Percentiles rank a stretch among this genome's conserved stretches.
Conservation (phyloP, 2,329 filamentous ascomycete genomes). For the Fusarium sp. region DNA sequence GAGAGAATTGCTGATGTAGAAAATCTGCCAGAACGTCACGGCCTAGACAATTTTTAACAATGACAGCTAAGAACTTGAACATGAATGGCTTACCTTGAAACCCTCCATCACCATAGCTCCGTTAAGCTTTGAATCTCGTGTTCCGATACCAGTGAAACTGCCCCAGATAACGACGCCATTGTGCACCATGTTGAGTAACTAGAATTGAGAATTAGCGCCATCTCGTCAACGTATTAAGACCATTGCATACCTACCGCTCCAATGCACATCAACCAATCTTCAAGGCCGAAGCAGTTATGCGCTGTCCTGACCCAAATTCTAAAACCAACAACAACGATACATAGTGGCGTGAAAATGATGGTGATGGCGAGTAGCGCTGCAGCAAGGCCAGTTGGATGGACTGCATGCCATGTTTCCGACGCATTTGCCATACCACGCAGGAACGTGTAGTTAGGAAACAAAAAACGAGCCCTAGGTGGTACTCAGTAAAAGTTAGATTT, state of each 20-base stretch:
- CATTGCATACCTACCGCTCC: slow-evolving; percentile 4
- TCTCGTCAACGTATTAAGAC: no score
- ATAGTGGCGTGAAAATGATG: slow-evolving; percentile 4
- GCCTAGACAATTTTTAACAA: background rate
- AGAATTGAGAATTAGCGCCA: no score
- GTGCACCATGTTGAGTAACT: slow-evolving; percentile 20
- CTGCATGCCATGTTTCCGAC: slow-evolving; percentile 3
- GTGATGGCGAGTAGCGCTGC: slow-evolving; percentile 1
- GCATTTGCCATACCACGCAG: slow-evolving; percentile 3
- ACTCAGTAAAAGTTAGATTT: no score
- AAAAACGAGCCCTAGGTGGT: no score
- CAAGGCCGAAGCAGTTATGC: background rate
- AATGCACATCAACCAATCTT: slow-evolving; percentile 25
- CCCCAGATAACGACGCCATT: slow-evolving; percentile 24
- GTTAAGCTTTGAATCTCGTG: slow-evolving; percentile 9
- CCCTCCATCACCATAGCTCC: slow-evolving; percentile 8
- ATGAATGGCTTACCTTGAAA: background rate
- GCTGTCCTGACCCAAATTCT: slow-evolving; percentile 2
- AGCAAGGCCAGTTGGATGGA: slow-evolving; percentile 15
- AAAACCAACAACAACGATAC: slow-evolving; percentile 4
- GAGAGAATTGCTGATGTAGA: slow-evolving; percentile 11
- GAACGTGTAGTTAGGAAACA: no score
- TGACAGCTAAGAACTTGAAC: rapidly evolving
- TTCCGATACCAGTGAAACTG: slow-evolving; percentile 6
- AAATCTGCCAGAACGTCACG: slow-evolving; percentile 16